A percentile compares a stretch with the other conserved stretches of the same genome.
phyloP scores from a whole-genome alignment of 2,329 filamentous ascomycete species.

The Colletotrichum tofieldiae region DNA sequence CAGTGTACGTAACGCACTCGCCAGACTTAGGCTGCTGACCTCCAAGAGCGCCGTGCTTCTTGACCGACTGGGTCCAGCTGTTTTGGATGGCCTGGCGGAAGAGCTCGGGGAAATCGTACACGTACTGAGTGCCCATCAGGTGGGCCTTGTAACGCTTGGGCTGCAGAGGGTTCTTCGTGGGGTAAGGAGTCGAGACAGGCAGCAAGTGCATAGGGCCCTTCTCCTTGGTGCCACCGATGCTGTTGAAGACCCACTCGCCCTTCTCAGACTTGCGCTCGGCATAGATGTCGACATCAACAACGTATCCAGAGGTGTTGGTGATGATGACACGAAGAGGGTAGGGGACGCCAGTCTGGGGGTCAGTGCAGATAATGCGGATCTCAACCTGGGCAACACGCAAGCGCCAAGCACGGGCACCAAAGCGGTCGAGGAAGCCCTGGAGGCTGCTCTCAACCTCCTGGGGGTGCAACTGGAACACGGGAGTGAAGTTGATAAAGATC shows the following conservation, averaged over 20 bases:
- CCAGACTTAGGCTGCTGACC: slow-evolving; percentile 88
- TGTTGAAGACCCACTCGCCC: slow-evolving; percentile 98
- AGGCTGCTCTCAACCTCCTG: slow-evolving; percentile 93
- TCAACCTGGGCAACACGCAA: slow-evolving; percentile 97
- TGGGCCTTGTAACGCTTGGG: slow-evolving; percentile 99
- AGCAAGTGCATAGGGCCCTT: slow-evolving; percentile 96
- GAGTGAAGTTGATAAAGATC: slow-evolving; percentile 99
- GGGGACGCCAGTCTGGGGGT: slow-evolving; percentile 85
- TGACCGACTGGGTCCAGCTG: slow-evolving; percentile 85
- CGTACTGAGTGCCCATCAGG: slow-evolving; percentile 98
- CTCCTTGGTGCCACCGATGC: slow-evolving; percentile 94
- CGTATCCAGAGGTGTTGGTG: slow-evolving; percentile 97
- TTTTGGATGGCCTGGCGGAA: slow-evolving; percentile 99
- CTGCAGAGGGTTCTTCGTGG: slow-evolving; percentile 98
- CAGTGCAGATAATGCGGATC: slow-evolving; percentile 98
- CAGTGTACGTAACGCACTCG: slow-evolving; percentile 93
- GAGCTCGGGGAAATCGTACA: slow-evolving; percentile 99
- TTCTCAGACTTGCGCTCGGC: slow-evolving; percentile 98
- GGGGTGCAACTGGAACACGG: slow-evolving; percentile 93
- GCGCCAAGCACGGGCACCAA: slow-evolving; percentile 94
- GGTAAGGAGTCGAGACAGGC: slow-evolving; percentile 91
- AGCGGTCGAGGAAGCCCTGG: slow-evolving; percentile 95
- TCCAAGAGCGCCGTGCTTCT: slow-evolving; percentile 80
- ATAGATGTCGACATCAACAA: slow-evolving; percentile 98
- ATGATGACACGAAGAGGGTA: slow-evolving; percentile 97